phyloP scores from a whole-genome alignment of 2,329 filamentous ascomycete species.

The Cordyceps cicadae region DNA sequence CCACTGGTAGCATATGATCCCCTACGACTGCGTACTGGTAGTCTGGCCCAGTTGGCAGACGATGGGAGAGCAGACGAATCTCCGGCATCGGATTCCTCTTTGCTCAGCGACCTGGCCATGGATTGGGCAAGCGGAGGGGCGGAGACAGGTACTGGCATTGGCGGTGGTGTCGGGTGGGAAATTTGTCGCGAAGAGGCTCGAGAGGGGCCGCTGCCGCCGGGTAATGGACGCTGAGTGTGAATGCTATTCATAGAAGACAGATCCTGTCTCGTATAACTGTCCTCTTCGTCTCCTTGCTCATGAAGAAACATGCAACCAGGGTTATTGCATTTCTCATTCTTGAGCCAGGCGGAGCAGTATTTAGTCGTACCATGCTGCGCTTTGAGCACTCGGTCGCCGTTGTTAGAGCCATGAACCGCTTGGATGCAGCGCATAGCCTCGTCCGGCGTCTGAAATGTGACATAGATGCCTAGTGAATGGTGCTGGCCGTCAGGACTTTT shows the following conservation, averaged over 20 bases:
- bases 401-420: constrained; percentile 85
- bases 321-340: constrained; percentile 90
- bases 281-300: constrained; percentile 95
- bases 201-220: constrained; percentile 42
- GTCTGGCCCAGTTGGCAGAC: constrained; percentile 85
- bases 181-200: constrained; percentile 48
- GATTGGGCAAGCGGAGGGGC: constrained; percentile 38
- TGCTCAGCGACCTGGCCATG: constrained; percentile 72
- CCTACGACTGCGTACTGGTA: constrained; percentile 57
- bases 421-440: constrained; percentile 86
- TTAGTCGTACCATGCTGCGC: constrained; percentile 85
- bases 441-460: constrained; percentile 89
- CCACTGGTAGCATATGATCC: constrained; percentile 76
- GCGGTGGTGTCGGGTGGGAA: constrained; percentile 30
- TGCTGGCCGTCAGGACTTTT: constrained; percentile 69
- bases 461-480: constrained; percentile 91
- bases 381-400: constrained; percentile 77
- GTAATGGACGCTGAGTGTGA: constrained; percentile 64
- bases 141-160: constrained; percentile 18
- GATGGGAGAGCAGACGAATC: constrained; percentile 88
- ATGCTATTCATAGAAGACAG: constrained; percentile 90
- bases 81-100: constrained; percentile 62
- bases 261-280: constrained; percentile 92
- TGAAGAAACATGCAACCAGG: constrained; percentile 97
- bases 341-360: constrained; percentile 94